These are phyloP conservation scores for Carallia pectinifolia DNA, from an alignment of 345 rosid genomes.

Conservation along the genomic window DNA sequence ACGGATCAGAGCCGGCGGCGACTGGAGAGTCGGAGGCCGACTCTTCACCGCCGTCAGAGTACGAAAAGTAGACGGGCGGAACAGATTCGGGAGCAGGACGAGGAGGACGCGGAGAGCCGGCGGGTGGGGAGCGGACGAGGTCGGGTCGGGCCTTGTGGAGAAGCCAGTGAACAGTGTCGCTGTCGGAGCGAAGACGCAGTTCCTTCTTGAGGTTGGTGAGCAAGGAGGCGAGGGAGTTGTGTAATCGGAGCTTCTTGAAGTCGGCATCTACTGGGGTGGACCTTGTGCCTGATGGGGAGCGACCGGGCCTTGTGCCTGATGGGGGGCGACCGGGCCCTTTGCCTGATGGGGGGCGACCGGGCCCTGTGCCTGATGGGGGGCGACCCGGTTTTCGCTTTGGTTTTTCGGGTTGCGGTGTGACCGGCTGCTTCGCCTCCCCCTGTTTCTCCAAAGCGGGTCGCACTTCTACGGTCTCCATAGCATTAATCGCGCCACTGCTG, in stretches of 20 bases:
- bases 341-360: background rate
- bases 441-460: background rate
- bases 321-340: background rate
- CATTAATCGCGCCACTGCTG: background rate
- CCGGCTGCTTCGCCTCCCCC: background rate
- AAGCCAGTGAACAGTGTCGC: slow-evolving; percentile 19
- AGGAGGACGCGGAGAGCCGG: too few species aligned
- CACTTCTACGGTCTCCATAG: background rate
- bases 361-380: background rate
- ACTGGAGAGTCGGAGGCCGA: background rate
- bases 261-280: background rate
- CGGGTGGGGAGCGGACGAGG: slow-evolving; percentile 5
- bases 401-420: background rate
- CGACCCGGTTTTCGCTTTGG: background rate
- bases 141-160: slow-evolving; percentile 21
- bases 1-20: background rate
- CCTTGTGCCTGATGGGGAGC: background rate
- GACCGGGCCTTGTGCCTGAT: background rate
- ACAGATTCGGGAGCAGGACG: too few species aligned
- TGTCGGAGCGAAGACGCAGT: slow-evolving; percentile 7
- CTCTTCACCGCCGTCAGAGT: background rate
- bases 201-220: slow-evolving; percentile 12
- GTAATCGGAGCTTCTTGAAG: slow-evolving; percentile 3
- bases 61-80: slow-evolving; percentile 11
- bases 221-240: slow-evolving; percentile 8